Evolutionary conservation across 441 rosid species (phyloP).

Genomic region (Metrosideros polymorpha): DNA sequence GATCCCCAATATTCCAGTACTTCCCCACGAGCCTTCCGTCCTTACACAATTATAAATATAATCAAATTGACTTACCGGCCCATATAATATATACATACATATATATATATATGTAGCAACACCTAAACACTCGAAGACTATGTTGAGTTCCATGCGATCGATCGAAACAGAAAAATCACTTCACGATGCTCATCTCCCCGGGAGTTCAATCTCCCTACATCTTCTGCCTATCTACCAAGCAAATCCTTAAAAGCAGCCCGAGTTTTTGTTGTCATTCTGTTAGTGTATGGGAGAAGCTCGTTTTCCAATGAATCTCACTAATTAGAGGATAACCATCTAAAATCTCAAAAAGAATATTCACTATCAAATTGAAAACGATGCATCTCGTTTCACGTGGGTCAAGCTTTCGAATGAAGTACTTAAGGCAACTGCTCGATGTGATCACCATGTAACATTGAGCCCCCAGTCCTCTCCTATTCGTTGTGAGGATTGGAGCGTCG

Average conservation of each 20-base stretch:
- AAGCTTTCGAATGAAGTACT: fast-evolving
- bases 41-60: background rate
- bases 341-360: background rate
- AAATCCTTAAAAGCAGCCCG: no score
- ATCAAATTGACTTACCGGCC: background rate
- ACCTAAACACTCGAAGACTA: background rate
- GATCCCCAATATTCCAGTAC: background rate
- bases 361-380: fast-evolving
- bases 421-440: fast-evolving
- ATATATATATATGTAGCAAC: background rate
- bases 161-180: background rate
- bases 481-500: background rate
- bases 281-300: background rate
- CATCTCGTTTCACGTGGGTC: fast-evolving
- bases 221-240: no score
- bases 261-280: no score
- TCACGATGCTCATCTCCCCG: no score
- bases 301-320: background rate
- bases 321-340: background rate
- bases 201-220: no score
- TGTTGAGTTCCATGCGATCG: background rate
- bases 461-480: fast-evolving
- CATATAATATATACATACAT: background rate
- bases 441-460: background rate
- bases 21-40: background rate